Percentiles rank a stretch among this genome's conserved stretches.
These are phyloP conservation scores for Camelina laxa DNA, from an alignment of 345 rosid species.

Conservation along the genomic window DNA sequence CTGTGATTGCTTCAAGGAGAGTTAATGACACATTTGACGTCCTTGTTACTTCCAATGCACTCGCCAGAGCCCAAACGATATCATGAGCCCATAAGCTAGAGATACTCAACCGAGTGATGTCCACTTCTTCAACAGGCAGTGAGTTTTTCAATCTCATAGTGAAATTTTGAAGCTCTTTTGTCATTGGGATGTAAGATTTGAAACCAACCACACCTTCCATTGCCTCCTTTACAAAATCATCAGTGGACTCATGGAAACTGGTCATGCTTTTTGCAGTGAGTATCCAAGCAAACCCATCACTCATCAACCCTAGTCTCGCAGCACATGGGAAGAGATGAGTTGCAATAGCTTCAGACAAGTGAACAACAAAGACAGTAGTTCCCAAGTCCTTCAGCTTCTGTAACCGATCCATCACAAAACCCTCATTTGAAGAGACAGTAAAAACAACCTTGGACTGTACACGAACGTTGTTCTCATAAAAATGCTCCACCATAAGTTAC, in stretches of 20 bases:
- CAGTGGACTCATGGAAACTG: constrained; percentile 3
- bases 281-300: constrained; percentile 52
- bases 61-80: constrained; percentile 38
- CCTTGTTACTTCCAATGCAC: constrained; percentile 36
- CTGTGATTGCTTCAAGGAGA: constrained; percentile 37
- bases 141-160: constrained; percentile 40
- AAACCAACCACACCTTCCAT: constrained; percentile 55
- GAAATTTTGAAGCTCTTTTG: constrained; percentile 46
- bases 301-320: constrained; percentile 38
- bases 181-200: constrained; percentile 42
- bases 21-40: constrained; percentile 21
- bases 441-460: constrained; percentile 27
- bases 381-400: constrained; percentile 21
- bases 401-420: constrained; percentile 18
- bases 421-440: constrained; percentile 24
- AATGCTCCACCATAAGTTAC: constrained; percentile 17
- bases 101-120: constrained; percentile 18
- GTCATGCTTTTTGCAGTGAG: constrained; percentile 34
- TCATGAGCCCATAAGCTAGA: constrained; percentile 48
- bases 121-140: background rate
- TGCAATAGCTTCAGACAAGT: constrained; percentile 35
- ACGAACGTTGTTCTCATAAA: constrained; percentile 16
- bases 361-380: constrained; percentile 35
- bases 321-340: constrained; percentile 39
- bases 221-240: constrained; percentile 15